Evolutionary conservation across 495 filamentous ascomycete species (phyloP).

Genomic region (Penicillium subrubescens): DNA sequence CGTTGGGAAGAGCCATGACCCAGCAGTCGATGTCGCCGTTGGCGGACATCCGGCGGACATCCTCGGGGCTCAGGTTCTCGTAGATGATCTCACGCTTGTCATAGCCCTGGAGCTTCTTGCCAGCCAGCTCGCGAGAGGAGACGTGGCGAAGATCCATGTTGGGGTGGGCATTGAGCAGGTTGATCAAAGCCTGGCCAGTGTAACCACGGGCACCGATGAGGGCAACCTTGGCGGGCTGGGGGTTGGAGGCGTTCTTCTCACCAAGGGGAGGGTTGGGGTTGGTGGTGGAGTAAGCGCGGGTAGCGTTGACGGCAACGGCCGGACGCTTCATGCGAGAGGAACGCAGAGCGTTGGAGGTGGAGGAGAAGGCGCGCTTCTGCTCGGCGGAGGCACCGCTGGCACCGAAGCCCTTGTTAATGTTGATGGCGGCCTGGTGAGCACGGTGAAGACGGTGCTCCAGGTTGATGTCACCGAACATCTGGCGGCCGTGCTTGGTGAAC

Average conservation of each 20-base stretch:
- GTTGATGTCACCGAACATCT: constrained; percentile 91
- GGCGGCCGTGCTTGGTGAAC: constrained; percentile 78
- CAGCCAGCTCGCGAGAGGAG: constrained; percentile 90
- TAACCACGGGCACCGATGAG: constrained; percentile 93
- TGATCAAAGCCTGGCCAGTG: constrained; percentile 91
- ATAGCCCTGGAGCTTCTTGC: constrained; percentile 89
- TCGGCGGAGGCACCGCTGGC: constrained; percentile 51
- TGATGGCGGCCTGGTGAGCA: constrained; percentile 67
- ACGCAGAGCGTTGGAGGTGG: constrained; percentile 49
- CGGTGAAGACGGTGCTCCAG: constrained; percentile 81
- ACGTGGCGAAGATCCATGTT: constrained; percentile 92
- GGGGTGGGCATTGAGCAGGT: constrained; percentile 86
- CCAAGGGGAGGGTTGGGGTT: constrained; percentile 99
- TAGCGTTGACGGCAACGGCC: constrained; percentile 28
- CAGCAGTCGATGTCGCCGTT: constrained; percentile 95
- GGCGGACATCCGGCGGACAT: constrained; percentile 87
- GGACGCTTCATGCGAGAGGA: constrained; percentile 36
- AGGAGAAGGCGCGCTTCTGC: constrained; percentile 68
- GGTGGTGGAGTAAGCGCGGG: constrained; percentile 65
- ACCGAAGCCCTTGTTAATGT: constrained; percentile 53
- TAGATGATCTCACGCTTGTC: constrained; percentile 92
- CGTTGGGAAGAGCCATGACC: constrained; percentile 98
- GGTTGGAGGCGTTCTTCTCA: constrained; percentile 84
- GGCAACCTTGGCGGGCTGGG: constrained; percentile 77
- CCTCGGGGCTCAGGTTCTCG: constrained; percentile 86